Percentiles rank a stretch among this genome's conserved stretches.
These are phyloP conservation scores for Globisporangium megalacanthum DNA, from an alignment of 352 stramenopile genomes.

Conservation along the genomic window DNA sequence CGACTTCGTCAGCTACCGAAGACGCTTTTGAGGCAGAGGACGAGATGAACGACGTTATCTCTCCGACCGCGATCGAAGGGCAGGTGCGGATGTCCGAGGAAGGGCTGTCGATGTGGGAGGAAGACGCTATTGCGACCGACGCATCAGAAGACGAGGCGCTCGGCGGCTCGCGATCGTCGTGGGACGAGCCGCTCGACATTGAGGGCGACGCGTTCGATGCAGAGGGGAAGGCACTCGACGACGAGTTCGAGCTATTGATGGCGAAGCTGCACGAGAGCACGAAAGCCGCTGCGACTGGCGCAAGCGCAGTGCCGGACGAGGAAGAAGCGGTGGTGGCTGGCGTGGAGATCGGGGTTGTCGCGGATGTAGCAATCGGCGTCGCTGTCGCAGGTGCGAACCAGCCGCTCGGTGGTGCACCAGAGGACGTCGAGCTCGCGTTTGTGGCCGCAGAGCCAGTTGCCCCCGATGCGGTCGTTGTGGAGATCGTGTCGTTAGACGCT, in stretches of 20 bases:
- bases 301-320: constrained; percentile 11
- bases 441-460: neutral
- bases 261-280: neutral
- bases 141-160: neutral
- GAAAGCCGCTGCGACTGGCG: constrained; percentile 4
- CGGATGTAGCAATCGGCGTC: constrained; percentile 30
- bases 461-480: neutral
- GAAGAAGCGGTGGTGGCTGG: constrained; percentile 10
- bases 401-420: neutral
- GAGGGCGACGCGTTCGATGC: neutral
- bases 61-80: neutral
- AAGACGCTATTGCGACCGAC: neutral
- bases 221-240: neutral
- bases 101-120: constrained; percentile 10
- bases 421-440: neutral
- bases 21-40: neutral
- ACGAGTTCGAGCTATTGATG: constrained; percentile 1
- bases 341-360: constrained; percentile 33
- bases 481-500: constrained; percentile 1
- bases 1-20: neutral
- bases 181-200: constrained; percentile 1
- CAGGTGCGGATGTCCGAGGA: neutral
- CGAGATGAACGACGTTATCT: neutral
- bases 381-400: constrained; percentile 14
- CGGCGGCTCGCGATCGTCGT: neutral